Evolutionary conservation across 176 grass and related monocot species (phyloP), one percentile per base, ranked within the genome.

Genomic region (Puya raimondii): DNA sequence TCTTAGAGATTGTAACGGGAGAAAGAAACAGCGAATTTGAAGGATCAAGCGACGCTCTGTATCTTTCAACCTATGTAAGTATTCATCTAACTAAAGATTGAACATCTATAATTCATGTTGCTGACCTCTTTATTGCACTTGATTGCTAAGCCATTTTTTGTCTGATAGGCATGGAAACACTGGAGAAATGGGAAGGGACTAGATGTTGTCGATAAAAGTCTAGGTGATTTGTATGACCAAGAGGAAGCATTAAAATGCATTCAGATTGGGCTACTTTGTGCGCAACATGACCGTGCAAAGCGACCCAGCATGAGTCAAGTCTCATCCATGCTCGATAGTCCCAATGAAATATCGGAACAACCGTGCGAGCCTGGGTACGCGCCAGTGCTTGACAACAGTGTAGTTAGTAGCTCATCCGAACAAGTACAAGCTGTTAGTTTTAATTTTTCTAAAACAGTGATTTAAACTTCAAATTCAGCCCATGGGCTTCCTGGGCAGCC

Each of bases 1-100:
- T 90, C 18, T 75, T 86, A 3, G 87, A 90, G 80, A 84, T 87
- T 12, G 2, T 87, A 9, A 75, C 64, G 0, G 84, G 88, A 49
- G 78, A 53, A 25, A 79, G 74, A 66, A 86, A 86, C 42, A n/a
- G 18, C 14, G 16, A 10, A 21, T 1, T 10, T 23, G 47, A 77
- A 17, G 65, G 16, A 25, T 69, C 74, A 0, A 64, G 27, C 2
- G 18, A 51, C 11, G 13, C 73, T 1, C 26, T 58, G 25, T 22
- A 86, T 68, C 63, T 88, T 2, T 11, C 80, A 10, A 70, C 63
- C 64, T 84, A 47, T 50, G 85, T 83, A 65, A 79, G 78, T 23
- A 64, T n/a, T 68, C 56, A 16, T 61, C 56, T 61, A n/a, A 61
- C 54, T 18, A 17, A 17, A 20, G 8, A 42, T 42, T 7, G 33